phyloP scores from a whole-genome alignment of 768 basidiomycete genomes.

The Amanita pallidorosea region DNA sequence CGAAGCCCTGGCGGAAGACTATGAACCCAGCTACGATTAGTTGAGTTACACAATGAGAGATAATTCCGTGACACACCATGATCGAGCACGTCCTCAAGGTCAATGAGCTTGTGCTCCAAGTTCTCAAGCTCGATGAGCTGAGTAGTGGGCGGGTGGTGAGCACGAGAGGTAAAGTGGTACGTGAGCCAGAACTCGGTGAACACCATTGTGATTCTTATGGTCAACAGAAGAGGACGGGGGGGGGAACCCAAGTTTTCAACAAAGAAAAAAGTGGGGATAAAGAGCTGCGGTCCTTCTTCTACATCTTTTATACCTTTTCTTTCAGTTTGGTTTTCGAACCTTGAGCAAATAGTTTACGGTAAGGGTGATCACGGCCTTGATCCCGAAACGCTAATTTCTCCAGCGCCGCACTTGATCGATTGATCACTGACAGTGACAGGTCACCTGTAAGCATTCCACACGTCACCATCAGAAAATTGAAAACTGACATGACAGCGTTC shows the following conservation, averaged over 20 bases:
- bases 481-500: too few relatives aligned
- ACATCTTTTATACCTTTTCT: not conserved
- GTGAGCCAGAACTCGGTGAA: constrained; percentile 35
- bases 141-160: constrained; percentile 26
- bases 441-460: not conserved
- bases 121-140: constrained; percentile 38
- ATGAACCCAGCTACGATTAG: constrained; percentile 10
- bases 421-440: not conserved
- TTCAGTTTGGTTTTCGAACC: not conserved
- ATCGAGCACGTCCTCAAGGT: constrained; percentile 39
- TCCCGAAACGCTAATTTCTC: too few relatives aligned
- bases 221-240: not conserved
- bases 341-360: not conserved
- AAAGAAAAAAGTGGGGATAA: not conserved
- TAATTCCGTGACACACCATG: constrained; percentile 17
- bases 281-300: too few relatives aligned
- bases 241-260: too few relatives aligned
- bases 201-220: not conserved
- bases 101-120: constrained; percentile 25
- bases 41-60: constrained; percentile 7
- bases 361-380: not conserved
- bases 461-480: not conserved
- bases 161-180: constrained; percentile 36
- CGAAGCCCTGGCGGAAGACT: constrained; percentile 34
- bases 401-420: too few relatives aligned